A percentile compares a stretch with the other conserved stretches of the same genome.
phyloP scores from a whole-genome alignment of 2,329 filamentous ascomycete genomes.

The Colletotrichum sp. region DNA sequence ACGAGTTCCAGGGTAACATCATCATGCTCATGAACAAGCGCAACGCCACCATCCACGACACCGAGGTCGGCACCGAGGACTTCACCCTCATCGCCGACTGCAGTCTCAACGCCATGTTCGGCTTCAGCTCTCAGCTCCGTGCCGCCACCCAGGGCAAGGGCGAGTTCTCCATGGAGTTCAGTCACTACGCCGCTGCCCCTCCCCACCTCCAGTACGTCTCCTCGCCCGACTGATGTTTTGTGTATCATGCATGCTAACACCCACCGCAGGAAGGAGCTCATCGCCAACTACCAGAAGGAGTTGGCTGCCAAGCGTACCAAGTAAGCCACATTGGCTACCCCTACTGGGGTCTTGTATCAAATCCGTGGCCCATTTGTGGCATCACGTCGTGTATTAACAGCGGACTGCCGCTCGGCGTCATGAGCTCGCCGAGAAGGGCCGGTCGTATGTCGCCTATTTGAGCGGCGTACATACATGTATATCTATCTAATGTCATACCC shows the following conservation, averaged over 20 bases:
- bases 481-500: slow-evolving; percentile 19
- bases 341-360: neutral
- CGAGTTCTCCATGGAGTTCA: slow-evolving; percentile 99
- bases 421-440: neutral
- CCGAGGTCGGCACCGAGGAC: slow-evolving; percentile 90
- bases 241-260: slow-evolving; percentile 27
- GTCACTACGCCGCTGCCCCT: slow-evolving; percentile 88
- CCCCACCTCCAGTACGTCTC: slow-evolving; percentile 82
- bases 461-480: slow-evolving; percentile 18
- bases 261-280: slow-evolving; percentile 55
- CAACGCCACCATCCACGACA: slow-evolving; percentile 92
- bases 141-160: slow-evolving; percentile 98
- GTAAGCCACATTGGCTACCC: slow-evolving; percentile 29
- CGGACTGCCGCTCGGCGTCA: neutral
- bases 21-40: slow-evolving; percentile 97
- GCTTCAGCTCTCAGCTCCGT: slow-evolving; percentile 88
- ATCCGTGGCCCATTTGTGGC: slow-evolving; percentile 1
- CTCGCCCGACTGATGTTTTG: neutral
- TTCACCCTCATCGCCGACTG: slow-evolving; percentile 93
- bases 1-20: slow-evolving; percentile 96
- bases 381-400: slow-evolving; percentile 15
- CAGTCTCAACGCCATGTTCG: slow-evolving; percentile 96
- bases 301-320: slow-evolving; percentile 61
- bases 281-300: slow-evolving; percentile 64
- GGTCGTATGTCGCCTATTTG: slow-evolving; percentile 1